Evolutionary conservation across 1,284 basidiomycete genomes (phyloP).

Genomic region (Trichosporon sp.): DNA sequence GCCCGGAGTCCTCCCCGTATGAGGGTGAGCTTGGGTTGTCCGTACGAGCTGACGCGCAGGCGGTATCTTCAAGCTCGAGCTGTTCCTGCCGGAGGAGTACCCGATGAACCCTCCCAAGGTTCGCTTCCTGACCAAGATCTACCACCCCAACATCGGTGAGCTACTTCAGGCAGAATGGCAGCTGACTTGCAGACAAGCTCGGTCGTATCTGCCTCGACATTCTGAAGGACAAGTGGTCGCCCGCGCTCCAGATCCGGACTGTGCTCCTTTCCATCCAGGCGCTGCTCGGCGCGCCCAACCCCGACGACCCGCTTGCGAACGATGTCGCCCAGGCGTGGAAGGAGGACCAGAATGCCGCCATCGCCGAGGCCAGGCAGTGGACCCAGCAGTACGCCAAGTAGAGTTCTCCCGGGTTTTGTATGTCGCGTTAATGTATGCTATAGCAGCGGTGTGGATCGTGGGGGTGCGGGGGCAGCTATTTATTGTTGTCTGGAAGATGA

Average conservation of each 20-base stretch:
- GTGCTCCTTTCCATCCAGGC: slow-evolving; percentile 97
- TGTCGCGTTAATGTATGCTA: slow-evolving; percentile 18
- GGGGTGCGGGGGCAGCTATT: too few species aligned
- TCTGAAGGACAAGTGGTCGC: slow-evolving; percentile 99
- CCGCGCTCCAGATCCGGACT: slow-evolving; percentile 95
- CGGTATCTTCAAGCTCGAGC: slow-evolving; percentile 90
- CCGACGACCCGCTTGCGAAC: slow-evolving; percentile 94
- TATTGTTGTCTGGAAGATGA: too few species aligned
- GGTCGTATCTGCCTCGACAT: slow-evolving; percentile 98
- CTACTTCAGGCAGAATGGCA: background rate
- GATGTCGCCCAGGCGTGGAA: slow-evolving; percentile 97
- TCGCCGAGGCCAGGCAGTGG: slow-evolving; percentile 88
- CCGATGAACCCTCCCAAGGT: slow-evolving; percentile 99
- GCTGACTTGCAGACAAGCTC: slow-evolving; percentile 74
- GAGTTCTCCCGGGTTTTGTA: slow-evolving; percentile 16
- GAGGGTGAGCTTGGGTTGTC: slow-evolving; percentile 66
- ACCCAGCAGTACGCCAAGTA: slow-evolving; percentile 59
- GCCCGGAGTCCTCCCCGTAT: slow-evolving; percentile 92
- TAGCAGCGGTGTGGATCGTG: background rate
- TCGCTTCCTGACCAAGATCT: slow-evolving; percentile 98
- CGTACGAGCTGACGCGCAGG: slow-evolving; percentile 59
- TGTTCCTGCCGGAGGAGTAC: slow-evolving; percentile 98
- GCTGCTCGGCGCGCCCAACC: slow-evolving; percentile 91
- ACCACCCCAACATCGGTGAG: slow-evolving; percentile 98
- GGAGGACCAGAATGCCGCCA: slow-evolving; percentile 90